Evolutionary conservation across 257 asterid species (phyloP).

Genomic region (Forsythia viridissima): DNA sequence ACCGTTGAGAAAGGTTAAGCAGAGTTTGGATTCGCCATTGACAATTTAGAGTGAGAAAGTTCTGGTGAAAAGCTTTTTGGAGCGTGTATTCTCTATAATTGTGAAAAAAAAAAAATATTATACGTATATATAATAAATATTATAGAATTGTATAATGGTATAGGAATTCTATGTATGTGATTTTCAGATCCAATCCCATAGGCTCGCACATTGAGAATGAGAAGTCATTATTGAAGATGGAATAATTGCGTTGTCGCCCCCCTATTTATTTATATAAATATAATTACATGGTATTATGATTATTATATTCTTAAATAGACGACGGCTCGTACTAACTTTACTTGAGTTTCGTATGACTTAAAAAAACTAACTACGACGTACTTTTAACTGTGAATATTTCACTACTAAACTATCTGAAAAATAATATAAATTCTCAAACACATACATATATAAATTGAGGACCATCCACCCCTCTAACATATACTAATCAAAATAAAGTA

Average conservation of each 20-base stretch:
- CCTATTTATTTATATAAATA: background rate
- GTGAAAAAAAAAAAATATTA: conserved; percentile 25
- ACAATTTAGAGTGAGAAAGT: conserved; percentile 46
- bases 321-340: no score
- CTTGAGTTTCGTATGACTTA: no score
- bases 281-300: no score
- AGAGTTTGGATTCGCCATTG: conserved; percentile 56
- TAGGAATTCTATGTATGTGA: conserved; percentile 25
- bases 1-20: conserved; percentile 35
- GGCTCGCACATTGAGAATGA: conserved; percentile 35
- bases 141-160: conserved; percentile 21
- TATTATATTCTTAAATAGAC: no score
- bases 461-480: no score
- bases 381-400: no score
- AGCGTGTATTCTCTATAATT: conserved; percentile 49
- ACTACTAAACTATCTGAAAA: no score
- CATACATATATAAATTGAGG: no score
- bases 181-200: conserved; percentile 36
- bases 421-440: no score
- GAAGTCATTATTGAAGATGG: conserved; percentile 1
- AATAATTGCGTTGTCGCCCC: conserved; percentile 37
- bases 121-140: background rate
- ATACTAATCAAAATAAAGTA: no score
- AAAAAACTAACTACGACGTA: no score
- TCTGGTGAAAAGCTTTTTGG: conserved; percentile 38